Conservation (phyloP, 331 rosid genomes). For the Malus hybrid region DNA sequence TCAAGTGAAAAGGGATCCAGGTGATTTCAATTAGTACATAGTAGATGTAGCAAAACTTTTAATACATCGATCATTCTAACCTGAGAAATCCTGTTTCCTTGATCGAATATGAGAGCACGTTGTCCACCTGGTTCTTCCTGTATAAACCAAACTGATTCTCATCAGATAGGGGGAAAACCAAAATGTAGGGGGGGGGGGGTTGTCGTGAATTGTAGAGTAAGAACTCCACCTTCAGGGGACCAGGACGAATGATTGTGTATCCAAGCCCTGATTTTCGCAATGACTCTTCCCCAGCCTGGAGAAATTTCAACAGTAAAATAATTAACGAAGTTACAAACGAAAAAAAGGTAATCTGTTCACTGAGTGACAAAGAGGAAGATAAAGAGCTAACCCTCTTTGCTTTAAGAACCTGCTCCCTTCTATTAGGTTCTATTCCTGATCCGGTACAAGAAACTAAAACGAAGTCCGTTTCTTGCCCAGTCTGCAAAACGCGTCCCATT, state of each 20-base stretch:
- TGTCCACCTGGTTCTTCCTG: slow-evolving; percentile 99
- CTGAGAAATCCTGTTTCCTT: slow-evolving; percentile 96
- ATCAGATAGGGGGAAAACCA: background rate
- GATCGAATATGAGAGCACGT: slow-evolving; percentile 79
- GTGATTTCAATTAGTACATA: background rate
- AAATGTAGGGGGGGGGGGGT: too few species aligned
- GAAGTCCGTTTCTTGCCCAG: slow-evolving; percentile 96
- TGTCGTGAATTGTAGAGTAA: background rate
- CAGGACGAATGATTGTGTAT: slow-evolving; percentile 92
- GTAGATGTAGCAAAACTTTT: background rate
- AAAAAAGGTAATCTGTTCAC: background rate
- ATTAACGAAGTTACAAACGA: background rate
- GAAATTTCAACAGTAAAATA: slow-evolving; percentile 4
- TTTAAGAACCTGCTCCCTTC: slow-evolving; percentile 95
- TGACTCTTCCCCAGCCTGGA: slow-evolving; percentile 91
- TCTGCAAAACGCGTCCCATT: slow-evolving; percentile 42
- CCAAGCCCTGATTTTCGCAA: slow-evolving; percentile 96
- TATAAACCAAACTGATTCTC: background rate
- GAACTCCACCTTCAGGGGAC: slow-evolving; percentile 79
- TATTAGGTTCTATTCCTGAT: slow-evolving; percentile 76
- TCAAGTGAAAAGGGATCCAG: background rate
- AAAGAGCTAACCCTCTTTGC: slow-evolving; percentile 76
- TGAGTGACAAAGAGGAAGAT: slow-evolving; percentile 16
- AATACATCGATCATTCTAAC: slow-evolving; percentile 26
- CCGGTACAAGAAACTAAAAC: slow-evolving; percentile 95